phyloP scores from a whole-genome alignment of 495 filamentous ascomycete species.

The Geopyxis carbonaria region DNA sequence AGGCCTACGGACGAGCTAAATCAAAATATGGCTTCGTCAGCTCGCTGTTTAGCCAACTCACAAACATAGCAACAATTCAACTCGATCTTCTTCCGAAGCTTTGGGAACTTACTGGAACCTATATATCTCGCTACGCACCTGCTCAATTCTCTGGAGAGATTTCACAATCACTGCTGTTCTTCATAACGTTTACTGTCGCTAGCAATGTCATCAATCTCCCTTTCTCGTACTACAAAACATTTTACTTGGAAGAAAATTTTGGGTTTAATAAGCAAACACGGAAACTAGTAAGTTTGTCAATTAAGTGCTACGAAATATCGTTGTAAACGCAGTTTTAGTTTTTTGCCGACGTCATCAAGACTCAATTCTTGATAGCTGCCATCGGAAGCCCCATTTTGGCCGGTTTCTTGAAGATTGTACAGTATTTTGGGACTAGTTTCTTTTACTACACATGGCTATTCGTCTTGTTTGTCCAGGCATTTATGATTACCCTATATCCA shows the following conservation, averaged over 20 bases:
- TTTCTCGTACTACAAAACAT: constrained; percentile 75
- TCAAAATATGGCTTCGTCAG: constrained; percentile 69
- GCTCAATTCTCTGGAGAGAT: constrained; percentile 77
- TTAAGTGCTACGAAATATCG: not conserved
- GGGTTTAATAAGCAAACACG: constrained; percentile 97
- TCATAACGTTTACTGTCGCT: constrained; percentile 69
- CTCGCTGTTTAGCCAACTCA: constrained; percentile 65
- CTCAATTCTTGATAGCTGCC: constrained; percentile 59
- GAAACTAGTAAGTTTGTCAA: constrained; percentile 33
- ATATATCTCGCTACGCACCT: constrained; percentile 57
- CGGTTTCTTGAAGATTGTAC: constrained; percentile 76
- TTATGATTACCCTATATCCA: constrained; percentile 90
- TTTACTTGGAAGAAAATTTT: constrained; percentile 90
- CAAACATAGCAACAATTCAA: constrained; percentile 75
- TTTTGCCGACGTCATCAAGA: constrained; percentile 82
- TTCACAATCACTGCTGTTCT: constrained; percentile 79
- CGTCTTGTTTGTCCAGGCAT: constrained; percentile 67
- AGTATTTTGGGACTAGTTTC: constrained; percentile 79
- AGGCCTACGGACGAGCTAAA: constrained; percentile 90
- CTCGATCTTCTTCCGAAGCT: constrained; percentile 78
- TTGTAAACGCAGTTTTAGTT: constrained; percentile 30
- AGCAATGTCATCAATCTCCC: constrained; percentile 64
- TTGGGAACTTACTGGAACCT: constrained; percentile 62
- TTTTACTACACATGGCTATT: constrained; percentile 98
- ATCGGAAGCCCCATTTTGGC: constrained; percentile 74